These are phyloP conservation scores for Tarenaya hassleriana DNA, from an alignment of 345 rosid genomes.

Conservation along the genomic window DNA sequence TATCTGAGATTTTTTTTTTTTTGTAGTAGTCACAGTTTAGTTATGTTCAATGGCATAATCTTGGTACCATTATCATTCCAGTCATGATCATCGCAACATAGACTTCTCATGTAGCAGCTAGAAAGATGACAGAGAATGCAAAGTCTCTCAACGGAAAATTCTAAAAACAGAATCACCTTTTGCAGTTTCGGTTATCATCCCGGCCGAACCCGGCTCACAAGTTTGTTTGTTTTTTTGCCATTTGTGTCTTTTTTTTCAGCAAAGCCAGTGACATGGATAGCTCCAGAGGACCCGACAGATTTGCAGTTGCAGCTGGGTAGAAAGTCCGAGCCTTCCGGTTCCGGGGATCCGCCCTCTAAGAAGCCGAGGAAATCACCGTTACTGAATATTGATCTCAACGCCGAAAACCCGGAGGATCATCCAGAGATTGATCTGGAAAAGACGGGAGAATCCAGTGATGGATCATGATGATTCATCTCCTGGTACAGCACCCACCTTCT, in stretches of 20 bases:
- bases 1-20: neutral
- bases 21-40: neutral
- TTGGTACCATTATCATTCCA: too few relatives aligned
- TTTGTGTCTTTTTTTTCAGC: constrained; percentile 30
- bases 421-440: constrained; percentile 12
- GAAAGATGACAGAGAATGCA: neutral
- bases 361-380: constrained; percentile 8
- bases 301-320: constrained; percentile 30
- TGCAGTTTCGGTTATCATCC: neutral
- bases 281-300: constrained; percentile 32
- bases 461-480: constrained; percentile 5
- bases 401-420: neutral
- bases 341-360: constrained; percentile 12
- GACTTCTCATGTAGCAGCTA: too few relatives aligned
- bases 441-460: constrained; percentile 10
- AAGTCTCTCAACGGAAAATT: neutral
- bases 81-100: too few relatives aligned
- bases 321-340: neutral
- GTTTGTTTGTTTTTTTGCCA: constrained; percentile 1
- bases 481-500: constrained; percentile 5
- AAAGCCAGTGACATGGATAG: constrained; percentile 39
- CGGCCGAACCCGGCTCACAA: neutral
- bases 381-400: neutral
- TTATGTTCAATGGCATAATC: too few relatives aligned
- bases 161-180: neutral